Conservation (phyloP, 495 filamentous ascomycete genomes). For the Cladorrhinum samala region DNA sequence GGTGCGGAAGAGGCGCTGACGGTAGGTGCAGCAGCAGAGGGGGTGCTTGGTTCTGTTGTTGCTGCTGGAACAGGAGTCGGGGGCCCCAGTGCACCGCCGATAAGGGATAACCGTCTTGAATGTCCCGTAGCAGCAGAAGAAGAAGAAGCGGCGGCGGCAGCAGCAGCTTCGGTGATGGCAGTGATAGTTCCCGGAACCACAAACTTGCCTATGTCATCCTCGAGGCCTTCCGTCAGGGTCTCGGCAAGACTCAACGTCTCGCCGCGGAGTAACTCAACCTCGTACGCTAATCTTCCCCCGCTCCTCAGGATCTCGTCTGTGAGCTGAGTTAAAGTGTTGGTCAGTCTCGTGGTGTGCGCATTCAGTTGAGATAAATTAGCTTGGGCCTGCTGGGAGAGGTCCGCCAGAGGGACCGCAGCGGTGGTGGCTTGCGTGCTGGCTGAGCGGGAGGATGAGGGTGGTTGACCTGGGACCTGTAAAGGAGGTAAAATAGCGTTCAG, state of each 20-base stretch:
- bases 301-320: constrained; percentile 92
- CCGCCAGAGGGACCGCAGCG: constrained; percentile 58
- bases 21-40: neutral
- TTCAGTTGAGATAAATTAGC: constrained; percentile 78
- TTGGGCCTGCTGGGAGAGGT: constrained; percentile 76
- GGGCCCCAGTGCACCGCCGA: too few species aligned
- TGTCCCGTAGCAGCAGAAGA: constrained; percentile 4
- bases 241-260: constrained; percentile 76
- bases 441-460: neutral
- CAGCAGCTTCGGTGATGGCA: constrained; percentile 1
- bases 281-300: constrained; percentile 80
- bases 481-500: constrained; percentile 70
- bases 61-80: constrained; percentile 7
- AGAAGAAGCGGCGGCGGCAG: constrained; percentile 7
- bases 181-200: constrained; percentile 41
- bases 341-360: constrained; percentile 77
- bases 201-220: constrained; percentile 64
- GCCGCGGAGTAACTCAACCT: constrained; percentile 86
- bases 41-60: neutral
- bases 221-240: constrained; percentile 62
- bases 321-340: constrained; percentile 75
- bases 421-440: constrained; percentile 23
- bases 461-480: constrained; percentile 39
- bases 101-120: neutral
- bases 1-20: constrained; percentile 12